A percentile compares a stretch with the other conserved stretches of the same genome.
Evolutionary conservation across 176 grass and related monocot genomes (phyloP).

Genomic region (Guadua angustifolia): DNA sequence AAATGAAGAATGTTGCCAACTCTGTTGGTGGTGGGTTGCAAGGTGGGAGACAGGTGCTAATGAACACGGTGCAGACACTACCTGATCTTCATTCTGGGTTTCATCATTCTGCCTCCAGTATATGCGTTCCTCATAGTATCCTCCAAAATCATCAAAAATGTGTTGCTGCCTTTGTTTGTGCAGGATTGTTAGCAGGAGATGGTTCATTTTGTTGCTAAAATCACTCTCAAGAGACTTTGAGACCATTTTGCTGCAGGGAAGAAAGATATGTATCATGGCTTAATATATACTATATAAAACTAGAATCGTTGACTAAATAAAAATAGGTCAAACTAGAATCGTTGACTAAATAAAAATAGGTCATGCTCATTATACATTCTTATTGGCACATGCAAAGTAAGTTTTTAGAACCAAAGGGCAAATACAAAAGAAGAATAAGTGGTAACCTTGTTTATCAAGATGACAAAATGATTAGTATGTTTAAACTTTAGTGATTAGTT

Average conservation of each 20-base stretch:
- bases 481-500: not conserved
- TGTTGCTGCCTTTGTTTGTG: constrained; percentile 65
- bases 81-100: constrained; percentile 56
- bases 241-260: constrained; percentile 75
- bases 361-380: constrained; percentile 16
- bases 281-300: not conserved
- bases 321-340: constrained; percentile 11
- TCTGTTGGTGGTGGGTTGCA: constrained; percentile 49
- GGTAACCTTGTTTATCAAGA: not conserved
- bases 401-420: not conserved
- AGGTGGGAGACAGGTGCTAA: constrained; percentile 58
- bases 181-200: constrained; percentile 60
- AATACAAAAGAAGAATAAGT: not conserved
- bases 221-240: constrained; percentile 90
- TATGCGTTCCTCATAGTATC: constrained; percentile 52
- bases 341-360: constrained; percentile 25
- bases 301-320: not conserved
- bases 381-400: not conserved
- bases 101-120: constrained; percentile 74
- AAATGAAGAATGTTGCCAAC: constrained; percentile 62
- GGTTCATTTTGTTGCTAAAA: constrained; percentile 87
- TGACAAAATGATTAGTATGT: constrained; percentile 2
- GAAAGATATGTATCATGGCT: constrained; percentile 10
- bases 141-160: constrained; percentile 72
- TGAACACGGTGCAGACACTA: constrained; percentile 53